Evolutionary conservation across 2,329 filamentous ascomycete species (phyloP), one percentile per base, ranked within the genome.

Genomic region (Verruconis gallopava): DNA sequence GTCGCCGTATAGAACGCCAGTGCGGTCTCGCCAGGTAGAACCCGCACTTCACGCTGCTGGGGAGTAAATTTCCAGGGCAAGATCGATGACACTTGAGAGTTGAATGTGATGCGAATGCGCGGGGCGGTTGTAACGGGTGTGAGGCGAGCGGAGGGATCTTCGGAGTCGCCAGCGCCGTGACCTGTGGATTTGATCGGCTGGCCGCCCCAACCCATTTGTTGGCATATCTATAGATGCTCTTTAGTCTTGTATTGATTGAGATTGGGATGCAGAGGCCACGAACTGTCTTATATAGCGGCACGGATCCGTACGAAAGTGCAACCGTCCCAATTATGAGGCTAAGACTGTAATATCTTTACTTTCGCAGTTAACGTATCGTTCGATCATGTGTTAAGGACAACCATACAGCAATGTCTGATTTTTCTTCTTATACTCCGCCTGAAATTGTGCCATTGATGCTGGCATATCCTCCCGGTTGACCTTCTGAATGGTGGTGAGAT

Each of bases 1-100:
- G 86, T 95, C 11, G 91, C 91, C 4, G 85, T 98, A 65, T 95
- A 98, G 61, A 98, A 98, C 3, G 93, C 91, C 49, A 98, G 69
- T 3, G 91, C 91, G 2, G 91, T 98, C 69, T 98, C 91, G 49
- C 93, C 93, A 0, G 91, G 93, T 2, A 96, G 71, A 1, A 98
- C 89, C 44, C 85, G 78, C 40, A 98, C 91, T 67, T 98, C 91
- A 44, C 89, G 83, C 67, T 98, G 91, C 63, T 98, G 91, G 1
- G 91, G 91, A 2, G 78, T 78, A 62, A 98, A 98, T 60, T 95
- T 95, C 91, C 91, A 98, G 1, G 89, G 88, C 20, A 98, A 72
- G 1, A 94, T 79, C 58, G 96, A 91, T 1, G 89, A 96, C 1
- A 95, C 88, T 20, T 85, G 93, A 37, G 88, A 84, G 56, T 86